Base-by-base conservation (phyloP, 768 basidiomycete genomes). In the Lactifluus subvellereus region DNA sequence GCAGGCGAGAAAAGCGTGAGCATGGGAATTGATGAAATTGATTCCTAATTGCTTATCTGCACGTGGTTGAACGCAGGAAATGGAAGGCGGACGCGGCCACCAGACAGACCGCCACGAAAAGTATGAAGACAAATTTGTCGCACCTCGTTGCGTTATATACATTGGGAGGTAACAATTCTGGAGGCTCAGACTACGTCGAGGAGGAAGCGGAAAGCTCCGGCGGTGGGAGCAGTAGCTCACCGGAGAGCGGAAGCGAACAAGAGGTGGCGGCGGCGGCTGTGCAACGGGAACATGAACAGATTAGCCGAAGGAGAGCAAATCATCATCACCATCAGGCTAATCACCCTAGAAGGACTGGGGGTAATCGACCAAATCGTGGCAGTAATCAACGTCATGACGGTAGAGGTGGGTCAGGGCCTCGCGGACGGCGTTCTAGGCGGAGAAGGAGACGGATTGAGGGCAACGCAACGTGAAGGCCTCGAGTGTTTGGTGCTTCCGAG, bases 1-100 rank as follows among this genome's bases (percentile, higher is more conserved):
- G 83, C 71, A 69, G 20, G 69, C 67, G 45, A 79, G 87, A 59
- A 78, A 82, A 71, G 76, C 78, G 88, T 88, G 67, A 70, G 82
- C 62, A 59, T 16, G 37, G 5, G 38, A 33, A 30, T 42, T 73
- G 49, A 57, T 42, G 57, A 45, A 27, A 47, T 18, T 14, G 35
- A 54, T 22, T 61, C 57, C 32, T 13, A 38, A 13, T 42, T 57
- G 18, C 37, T 20, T 48, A 30, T 22, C n/a, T 54, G 48, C 47
- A 68, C 37, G 37, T 57, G 60, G 42, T 47, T 47, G n/a, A 59
- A 37, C 11, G 35, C 55, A 65, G 64, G 56, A 57, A 32, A 57
- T 65, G 64, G 64, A 65, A 65, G 50, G 35, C n/a, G 16, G 54
- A 56, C 16, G 56, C 55, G 6, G 45, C 20, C 35, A 32, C 54